Evolutionary conservation across 345 rosid genomes (phyloP).

Genomic region (Boechera stricta): DNA sequence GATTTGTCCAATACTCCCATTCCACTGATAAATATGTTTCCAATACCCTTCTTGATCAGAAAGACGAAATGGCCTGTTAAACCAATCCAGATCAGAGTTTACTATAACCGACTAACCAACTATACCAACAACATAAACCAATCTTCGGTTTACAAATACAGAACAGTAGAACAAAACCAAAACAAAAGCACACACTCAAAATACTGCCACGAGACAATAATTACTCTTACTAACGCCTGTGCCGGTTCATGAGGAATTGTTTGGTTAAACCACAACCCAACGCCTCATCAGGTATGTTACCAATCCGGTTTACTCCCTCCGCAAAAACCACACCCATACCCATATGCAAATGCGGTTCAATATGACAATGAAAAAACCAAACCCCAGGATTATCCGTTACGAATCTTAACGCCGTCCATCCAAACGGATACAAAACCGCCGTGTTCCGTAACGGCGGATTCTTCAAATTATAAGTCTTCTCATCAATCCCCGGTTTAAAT

Average conservation of each 20-base stretch:
- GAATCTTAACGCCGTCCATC: conserved; percentile 91
- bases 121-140: conserved; percentile 5
- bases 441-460: conserved; percentile 80
- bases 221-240: neutral
- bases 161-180: neutral
- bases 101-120: neutral
- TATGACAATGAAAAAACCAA: conserved; percentile 93
- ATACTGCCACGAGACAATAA: neutral
- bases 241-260: conserved; percentile 40
- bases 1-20: neutral
- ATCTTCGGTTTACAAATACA: conserved; percentile 20
- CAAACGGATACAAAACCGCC: conserved; percentile 67
- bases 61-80: neutral
- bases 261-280: conserved; percentile 65
- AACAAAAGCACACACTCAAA: conserved; percentile 7
- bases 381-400: conserved; percentile 87
- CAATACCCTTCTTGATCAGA: no score
- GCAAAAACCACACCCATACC: conserved; percentile 94
- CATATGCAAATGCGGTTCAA: conserved; percentile 91
- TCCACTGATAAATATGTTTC: neutral
- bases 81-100: neutral
- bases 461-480: conserved; percentile 55
- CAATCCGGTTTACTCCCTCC: conserved; percentile 56
- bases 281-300: conserved; percentile 54
- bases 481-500: conserved; percentile 43